Evolutionary conservation across 305 asterid genomes (phyloP), one percentile per base, ranked within the genome.

Genomic region (Fraxinus sp.): DNA sequence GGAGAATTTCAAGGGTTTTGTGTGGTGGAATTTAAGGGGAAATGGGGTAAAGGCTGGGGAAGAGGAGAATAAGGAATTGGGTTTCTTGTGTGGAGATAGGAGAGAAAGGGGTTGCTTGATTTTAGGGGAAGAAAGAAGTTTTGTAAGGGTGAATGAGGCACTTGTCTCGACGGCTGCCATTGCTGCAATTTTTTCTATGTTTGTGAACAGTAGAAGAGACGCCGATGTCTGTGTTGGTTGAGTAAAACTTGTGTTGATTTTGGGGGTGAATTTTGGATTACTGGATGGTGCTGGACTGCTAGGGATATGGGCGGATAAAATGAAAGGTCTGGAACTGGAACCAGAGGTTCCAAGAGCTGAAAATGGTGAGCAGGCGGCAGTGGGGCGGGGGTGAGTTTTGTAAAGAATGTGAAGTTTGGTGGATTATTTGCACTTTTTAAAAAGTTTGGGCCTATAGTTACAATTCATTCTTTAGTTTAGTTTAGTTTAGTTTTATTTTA

Each of bases 141-240:
- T 92, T 2, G 94, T 80, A 73, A 88, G 85, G 85, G 91, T 83
- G 87, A 88, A 85, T 10, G 95, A 74, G 73, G 92, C 91, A 82
- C 93, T 82, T 22, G 92, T 52, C 24, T 92, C 85, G 39, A 94
- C 80, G 32, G 94, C 81, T 16, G 97, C 91, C 88, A 86, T 86
- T 18, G 91, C 91, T 82, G 80, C 3, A 24, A 64, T 26, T 64
- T 64, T 35, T 64, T 24, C 33, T 24, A 5, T 66, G 3, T 3
- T 36, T n/a, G 33, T 16, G n/a, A 6, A 18, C 39, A 14, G 59
- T 39, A 64, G 35, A 24, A 64, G 30, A 64, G 1, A 22, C 35
- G n/a, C n/a, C 1, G 72, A 80, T 81, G 76, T 37, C 80, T 16
- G 76, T 30, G 30, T 35, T 70, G 18, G 70, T 66, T 1, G 9